Percentiles rank a stretch among this genome's conserved stretches.
Conservation (phyloP, 441 rosid genomes). For the Rhodomyrtus psidioides region DNA sequence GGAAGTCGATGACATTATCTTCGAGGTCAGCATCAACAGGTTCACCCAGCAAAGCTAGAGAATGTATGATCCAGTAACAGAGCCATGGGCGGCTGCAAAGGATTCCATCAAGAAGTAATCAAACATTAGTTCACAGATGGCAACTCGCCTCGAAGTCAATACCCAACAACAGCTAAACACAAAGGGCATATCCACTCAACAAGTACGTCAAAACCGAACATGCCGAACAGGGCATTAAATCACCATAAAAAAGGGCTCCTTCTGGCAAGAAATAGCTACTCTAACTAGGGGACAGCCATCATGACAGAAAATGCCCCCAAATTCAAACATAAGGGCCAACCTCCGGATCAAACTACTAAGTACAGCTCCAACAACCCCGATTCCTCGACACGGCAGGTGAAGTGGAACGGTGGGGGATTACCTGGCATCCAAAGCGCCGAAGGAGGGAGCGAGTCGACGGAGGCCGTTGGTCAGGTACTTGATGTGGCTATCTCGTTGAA, state of each 20-base stretch:
- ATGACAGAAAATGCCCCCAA: background rate
- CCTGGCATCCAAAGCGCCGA: constrained; percentile 72
- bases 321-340: background rate
- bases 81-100: constrained; percentile 82
- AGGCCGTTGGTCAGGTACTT: constrained; percentile 64
- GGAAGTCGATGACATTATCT: constrained; percentile 48
- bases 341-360: background rate
- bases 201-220: background rate
- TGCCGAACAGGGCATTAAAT: background rate
- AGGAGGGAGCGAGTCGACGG: constrained; percentile 45
- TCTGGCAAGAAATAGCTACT: background rate
- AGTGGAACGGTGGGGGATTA: constrained; percentile 4
- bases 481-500: constrained; percentile 63
- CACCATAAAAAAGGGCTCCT: background rate
- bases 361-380: fast-evolving
- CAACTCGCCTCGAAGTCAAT: background rate
- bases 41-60: constrained; percentile 75
- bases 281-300: background rate
- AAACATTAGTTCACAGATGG: background rate
- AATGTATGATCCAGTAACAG: constrained; percentile 93
- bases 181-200: background rate
- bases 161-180: background rate
- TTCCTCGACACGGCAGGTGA: background rate
- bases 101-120: background rate
- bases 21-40: constrained; percentile 48